Evolutionary conservation across 345 rosid species (phyloP), one percentile per base, ranked within the genome.

Genomic region (Melastoma malabathricum): DNA sequence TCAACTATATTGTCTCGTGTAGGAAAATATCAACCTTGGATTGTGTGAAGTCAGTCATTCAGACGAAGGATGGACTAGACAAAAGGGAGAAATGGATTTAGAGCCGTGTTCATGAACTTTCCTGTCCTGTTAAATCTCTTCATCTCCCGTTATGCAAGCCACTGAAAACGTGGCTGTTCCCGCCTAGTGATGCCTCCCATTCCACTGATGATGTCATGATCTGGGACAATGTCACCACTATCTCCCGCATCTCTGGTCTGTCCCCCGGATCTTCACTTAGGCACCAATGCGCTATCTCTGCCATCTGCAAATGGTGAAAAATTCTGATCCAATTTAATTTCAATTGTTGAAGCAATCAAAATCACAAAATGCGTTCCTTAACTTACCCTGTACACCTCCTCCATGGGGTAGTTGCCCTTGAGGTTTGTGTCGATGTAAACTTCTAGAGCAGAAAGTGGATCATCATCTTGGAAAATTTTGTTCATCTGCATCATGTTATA

Each of bases 131-230:
- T 4, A 8, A 15, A 17, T 9, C 4, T 29, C 3, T 46, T 69
- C 59, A 82, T 76, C 83, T 74, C 65, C 85, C 85, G 47, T 51
- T 56, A 53, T 63, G 59, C 7, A 82, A 5, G 14, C 79, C 79
- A 19, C 83, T 78, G 51, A 79, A 82, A 61, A 79, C 72, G 49
- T 70, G 75, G 79, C 83, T 68, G 56, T 54, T 74, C 16, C 79
- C 83, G 34, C 79, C 89, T 2, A 70, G 47, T 6, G 85, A 78
- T 5, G 84, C 82, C 60, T 82, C 89, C 79, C 84, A 76, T 39
- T 76, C 89, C 13, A 53, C 57, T 10, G 85, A 74, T 48, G 81
- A 64, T 15, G 56, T 61, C 49, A 47, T 22, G 14, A 82, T 70
- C 20, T 55, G 66, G 9, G 79, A 66, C 6, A 79, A 53, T 4